Percentiles rank a stretch among this genome's conserved stretches.
Conservation (phyloP, 345 rosid species). For the Lenwebbia sp. region DNA sequence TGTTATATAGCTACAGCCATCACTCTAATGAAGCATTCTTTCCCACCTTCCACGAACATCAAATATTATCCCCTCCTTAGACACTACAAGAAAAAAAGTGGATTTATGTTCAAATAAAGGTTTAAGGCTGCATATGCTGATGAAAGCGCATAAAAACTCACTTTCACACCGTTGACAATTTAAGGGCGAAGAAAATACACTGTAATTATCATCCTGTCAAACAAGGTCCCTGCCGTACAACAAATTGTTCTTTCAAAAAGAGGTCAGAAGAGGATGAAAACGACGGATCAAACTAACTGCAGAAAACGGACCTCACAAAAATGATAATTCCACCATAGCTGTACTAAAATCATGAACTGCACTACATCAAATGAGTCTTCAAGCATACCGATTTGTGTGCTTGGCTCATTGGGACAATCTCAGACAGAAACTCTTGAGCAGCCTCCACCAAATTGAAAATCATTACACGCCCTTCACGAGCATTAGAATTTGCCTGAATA, state of each 20-base stretch:
- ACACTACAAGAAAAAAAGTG: background rate
- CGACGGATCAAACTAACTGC: background rate
- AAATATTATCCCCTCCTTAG: background rate
- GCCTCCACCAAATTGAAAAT: conserved; percentile 94
- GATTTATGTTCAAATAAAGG: background rate
- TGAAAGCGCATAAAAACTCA: background rate
- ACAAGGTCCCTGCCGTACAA: background rate
- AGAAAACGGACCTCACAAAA: background rate
- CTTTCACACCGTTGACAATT: background rate
- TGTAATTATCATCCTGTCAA: background rate
- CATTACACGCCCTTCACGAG: conserved; percentile 96
- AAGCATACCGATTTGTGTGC: conserved; percentile 48
- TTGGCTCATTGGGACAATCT: conserved; percentile 44
- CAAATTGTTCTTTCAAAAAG: background rate
- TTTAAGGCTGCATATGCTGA: background rate
- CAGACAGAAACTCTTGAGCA: conserved; percentile 94
- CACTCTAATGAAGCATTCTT: background rate
- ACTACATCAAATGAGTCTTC: background rate
- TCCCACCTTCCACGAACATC: background rate
- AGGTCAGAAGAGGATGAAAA: background rate
- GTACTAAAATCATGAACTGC: background rate
- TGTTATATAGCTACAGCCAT: background rate
- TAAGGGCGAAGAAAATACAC: background rate
- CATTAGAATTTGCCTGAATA: conserved; percentile 67
- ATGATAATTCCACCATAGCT: background rate